phyloP scores from a whole-genome alignment of 208 protist species.

The Naegleria gruberi region DNA sequence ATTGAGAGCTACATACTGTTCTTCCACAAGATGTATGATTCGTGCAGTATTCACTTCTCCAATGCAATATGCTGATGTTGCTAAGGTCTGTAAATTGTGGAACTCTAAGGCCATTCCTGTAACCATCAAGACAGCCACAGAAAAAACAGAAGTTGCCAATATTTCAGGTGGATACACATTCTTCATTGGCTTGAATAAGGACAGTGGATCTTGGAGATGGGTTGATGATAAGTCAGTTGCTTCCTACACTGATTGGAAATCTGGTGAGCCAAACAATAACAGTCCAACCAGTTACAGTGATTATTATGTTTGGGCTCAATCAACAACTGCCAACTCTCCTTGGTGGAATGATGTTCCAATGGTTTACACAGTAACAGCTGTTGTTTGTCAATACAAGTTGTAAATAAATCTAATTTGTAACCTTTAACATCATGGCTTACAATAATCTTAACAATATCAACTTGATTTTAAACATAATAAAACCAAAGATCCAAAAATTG shows the following conservation, averaged over 20 bases:
- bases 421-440: too few relatives aligned
- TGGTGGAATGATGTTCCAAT: background rate
- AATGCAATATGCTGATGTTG: background rate
- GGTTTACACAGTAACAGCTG: background rate
- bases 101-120: background rate
- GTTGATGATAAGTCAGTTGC: background rate
- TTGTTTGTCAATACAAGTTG: background rate
- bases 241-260: background rate
- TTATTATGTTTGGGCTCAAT: background rate
- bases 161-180: background rate
- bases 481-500: too few relatives aligned
- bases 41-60: background rate
- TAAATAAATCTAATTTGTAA: too few relatives aligned
- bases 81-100: background rate
- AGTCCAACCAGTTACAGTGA: background rate
- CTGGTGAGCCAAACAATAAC: background rate
- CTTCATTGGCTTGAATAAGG: background rate
- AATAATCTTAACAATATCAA: too few relatives aligned
- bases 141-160: background rate
- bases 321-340: background rate
- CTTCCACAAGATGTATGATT: background rate
- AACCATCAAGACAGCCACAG: background rate
- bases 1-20: background rate
- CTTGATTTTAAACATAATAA: too few relatives aligned
- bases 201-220: background rate